Base-by-base conservation (phyloP, 352 stramenopile species). In the Globisporangium abappressorium region DNA sequence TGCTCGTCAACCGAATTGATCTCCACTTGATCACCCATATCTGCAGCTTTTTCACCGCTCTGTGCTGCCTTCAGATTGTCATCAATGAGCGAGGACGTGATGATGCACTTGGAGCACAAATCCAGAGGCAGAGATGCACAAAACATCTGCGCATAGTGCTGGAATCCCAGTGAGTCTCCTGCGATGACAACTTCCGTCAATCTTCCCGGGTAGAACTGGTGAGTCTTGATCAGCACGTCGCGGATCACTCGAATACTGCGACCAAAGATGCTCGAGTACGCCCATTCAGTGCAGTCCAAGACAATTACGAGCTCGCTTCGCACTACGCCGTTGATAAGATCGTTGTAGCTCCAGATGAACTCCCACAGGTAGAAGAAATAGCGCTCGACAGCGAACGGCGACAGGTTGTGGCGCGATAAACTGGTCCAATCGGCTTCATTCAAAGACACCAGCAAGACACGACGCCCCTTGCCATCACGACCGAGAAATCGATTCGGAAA, bases 331-430 rank as follows among this genome's bases (percentile, higher is more conserved):
- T 79, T 62, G 30, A 72, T 51, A 9, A 75, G 34, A 41, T 82
- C 76, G 28, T 76, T 60, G 46, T 82, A 82, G 57, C 73, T 82
- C 76, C 76, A 82, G 34, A 82, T 80, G 54, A 77, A 82, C 57
- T 82, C 76, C 68, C 71, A 79, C n/a, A 82, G n/a, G 66, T 77
- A 82, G 43, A 82, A 43, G 54, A 80, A 80, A 43, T 79, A 74
- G 26, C 76, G 73, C 12, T 62, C 64, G 30, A 82, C 54, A 28
- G 78, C 70, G 56, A 73, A 76, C 28, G 54, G 55, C 4, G 71
- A 77, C 18, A 82, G 36, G 24, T 80, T 77, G 62, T 79, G 69
- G 2, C 41, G 33, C 24, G 60, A 51, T 12, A 82, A 57, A 11
- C 53, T 64, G 14, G 60, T 38, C 43, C 69, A 70, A 47, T 77